Evolutionary conservation across 257 asterid species (phyloP).

Genomic region (Plantago ovata): DNA sequence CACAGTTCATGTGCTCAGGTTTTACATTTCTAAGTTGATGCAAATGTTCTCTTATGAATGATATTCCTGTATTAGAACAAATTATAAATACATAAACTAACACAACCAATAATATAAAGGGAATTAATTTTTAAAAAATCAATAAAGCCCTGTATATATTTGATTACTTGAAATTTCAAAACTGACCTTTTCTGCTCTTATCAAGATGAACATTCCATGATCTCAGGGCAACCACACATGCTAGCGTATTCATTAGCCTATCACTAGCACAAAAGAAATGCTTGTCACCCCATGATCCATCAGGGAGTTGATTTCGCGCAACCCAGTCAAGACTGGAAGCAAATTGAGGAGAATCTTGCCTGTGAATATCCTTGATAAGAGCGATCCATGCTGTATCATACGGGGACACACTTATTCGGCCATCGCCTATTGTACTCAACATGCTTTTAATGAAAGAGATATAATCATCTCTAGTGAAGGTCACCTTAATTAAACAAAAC

Average conservation of each 20-base stretch:
- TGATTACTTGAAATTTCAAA: too few species aligned
- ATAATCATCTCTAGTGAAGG: too few species aligned
- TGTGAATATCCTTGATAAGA: slow-evolving; percentile 20
- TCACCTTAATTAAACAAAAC: too few species aligned
- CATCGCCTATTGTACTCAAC: slow-evolving; percentile 30
- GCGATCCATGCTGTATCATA: slow-evolving; percentile 53
- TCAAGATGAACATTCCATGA: slow-evolving; percentile 30
- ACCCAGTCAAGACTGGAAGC: slow-evolving; percentile 41
- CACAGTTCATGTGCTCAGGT: slow-evolving; percentile 35
- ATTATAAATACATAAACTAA: too few species aligned
- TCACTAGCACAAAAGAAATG: slow-evolving; percentile 21
- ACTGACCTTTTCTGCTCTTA: slow-evolving; percentile 26
- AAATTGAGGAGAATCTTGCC: slow-evolving; percentile 27
- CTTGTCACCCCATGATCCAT: slow-evolving; percentile 51
- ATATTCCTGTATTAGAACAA: slow-evolving; percentile 21
- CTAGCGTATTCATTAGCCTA: slow-evolving; percentile 38
- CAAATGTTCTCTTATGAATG: slow-evolving; percentile 34
- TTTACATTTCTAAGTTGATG: slow-evolving; percentile 19
- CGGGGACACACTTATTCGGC: slow-evolving; percentile 39
- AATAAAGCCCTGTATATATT: too few species aligned
- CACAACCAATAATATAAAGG: too few species aligned
- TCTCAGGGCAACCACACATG: slow-evolving; percentile 40
- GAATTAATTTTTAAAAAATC: too few species aligned
- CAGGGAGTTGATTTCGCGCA: slow-evolving; percentile 31
- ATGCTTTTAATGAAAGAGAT: slow-evolving; percentile 1